Evolutionary conservation across 2,329 filamentous ascomycete species (phyloP).

Genomic region (Mycocentrospora acerina): DNA sequence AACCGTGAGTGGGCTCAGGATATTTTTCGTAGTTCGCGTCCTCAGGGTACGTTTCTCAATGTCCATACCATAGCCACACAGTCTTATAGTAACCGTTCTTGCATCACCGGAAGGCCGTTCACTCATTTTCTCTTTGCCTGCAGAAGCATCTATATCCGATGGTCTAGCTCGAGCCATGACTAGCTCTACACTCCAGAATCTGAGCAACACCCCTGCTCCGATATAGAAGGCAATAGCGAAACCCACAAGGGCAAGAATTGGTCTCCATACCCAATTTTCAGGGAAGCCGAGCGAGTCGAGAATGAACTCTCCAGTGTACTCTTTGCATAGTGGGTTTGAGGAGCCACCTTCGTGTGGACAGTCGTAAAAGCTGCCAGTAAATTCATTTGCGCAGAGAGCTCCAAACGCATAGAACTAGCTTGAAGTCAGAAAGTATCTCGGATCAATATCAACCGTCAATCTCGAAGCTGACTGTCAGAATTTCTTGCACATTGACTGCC

Average conservation of each 20-base stretch:
- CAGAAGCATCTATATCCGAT: slow-evolving; percentile 59
- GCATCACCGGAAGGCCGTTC: slow-evolving; percentile 56
- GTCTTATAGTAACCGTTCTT: slow-evolving; percentile 63
- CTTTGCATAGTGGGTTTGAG: slow-evolving; percentile 64
- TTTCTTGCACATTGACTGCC: too few relatives aligned
- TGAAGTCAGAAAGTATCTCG: background rate
- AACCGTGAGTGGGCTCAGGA: slow-evolving; percentile 66
- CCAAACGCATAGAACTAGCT: slow-evolving; percentile 68
- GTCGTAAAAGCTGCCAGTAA: slow-evolving; percentile 69
- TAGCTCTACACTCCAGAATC: slow-evolving; percentile 67
- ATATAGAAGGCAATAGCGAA: slow-evolving; percentile 66
- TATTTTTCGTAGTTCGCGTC: slow-evolving; percentile 53
- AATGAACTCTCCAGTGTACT: slow-evolving; percentile 70
- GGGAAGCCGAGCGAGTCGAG: slow-evolving; percentile 70
- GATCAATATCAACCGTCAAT: too few relatives aligned
- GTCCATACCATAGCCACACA: slow-evolving; percentile 64
- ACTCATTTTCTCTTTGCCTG: slow-evolving; percentile 70
- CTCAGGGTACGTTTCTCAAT: slow-evolving; percentile 62
- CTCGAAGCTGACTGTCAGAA: too few relatives aligned
- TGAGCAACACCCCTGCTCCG: slow-evolving; percentile 62
- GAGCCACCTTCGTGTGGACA: slow-evolving; percentile 66
- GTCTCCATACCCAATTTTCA: slow-evolving; percentile 64
- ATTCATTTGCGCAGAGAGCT: slow-evolving; percentile 72
- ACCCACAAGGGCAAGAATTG: slow-evolving; percentile 63
- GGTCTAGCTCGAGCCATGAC: slow-evolving; percentile 64